Evolutionary conservation across 2,329 filamentous ascomycete genomes (phyloP).

Genomic region (Aschersonia sp.): DNA sequence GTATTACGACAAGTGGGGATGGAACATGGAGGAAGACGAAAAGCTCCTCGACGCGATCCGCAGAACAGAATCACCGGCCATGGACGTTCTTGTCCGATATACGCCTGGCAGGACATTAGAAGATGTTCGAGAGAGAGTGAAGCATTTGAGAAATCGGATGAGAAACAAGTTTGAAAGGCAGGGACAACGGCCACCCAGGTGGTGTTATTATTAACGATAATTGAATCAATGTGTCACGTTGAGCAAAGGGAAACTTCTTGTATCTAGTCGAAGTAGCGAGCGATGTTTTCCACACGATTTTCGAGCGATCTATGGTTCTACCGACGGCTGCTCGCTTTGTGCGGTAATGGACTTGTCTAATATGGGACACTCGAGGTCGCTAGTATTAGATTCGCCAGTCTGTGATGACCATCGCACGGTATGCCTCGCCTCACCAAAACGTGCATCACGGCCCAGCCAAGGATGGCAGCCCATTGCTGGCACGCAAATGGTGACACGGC

Average conservation of each 20-base stretch:
- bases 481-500: neutral
- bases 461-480: neutral
- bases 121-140: conserved; percentile 9
- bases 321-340: too few species aligned
- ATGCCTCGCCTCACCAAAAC: too few species aligned
- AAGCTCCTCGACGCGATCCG: conserved; percentile 11
- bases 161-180: conserved; percentile 7
- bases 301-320: too few species aligned
- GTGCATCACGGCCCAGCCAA: too few species aligned
- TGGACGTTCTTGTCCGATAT: conserved; percentile 3
- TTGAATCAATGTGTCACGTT: too few species aligned
- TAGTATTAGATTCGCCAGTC: too few species aligned
- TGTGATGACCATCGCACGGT: too few species aligned
- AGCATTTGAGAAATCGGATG: conserved; percentile 8
- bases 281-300: too few species aligned
- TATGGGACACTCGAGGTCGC: too few species aligned
- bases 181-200: conserved; percentile 9
- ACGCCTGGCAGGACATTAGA: conserved; percentile 7
- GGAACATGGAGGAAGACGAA: conserved; percentile 13
- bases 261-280: neutral
- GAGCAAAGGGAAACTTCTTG: neutral
- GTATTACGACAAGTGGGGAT: conserved; percentile 11
- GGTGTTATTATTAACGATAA: conserved; percentile 8
- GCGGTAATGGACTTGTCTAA: too few species aligned
- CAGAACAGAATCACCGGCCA: conserved; percentile 5